Conservation (phyloP, 805 yeast species). For the Metschnikowia sp. region DNA sequence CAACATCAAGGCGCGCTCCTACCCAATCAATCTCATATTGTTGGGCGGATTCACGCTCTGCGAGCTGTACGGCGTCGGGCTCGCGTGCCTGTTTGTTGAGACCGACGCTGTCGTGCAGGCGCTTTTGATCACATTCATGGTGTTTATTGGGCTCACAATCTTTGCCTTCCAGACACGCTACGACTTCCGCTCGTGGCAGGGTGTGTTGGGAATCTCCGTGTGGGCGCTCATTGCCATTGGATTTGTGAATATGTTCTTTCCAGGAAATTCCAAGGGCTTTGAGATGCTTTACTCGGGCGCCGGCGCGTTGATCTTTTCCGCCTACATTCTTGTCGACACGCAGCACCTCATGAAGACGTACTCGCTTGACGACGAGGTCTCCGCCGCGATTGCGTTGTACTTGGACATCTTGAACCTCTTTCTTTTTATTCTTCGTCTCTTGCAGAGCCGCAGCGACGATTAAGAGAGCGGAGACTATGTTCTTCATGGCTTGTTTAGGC, state of each 20-base stretch:
- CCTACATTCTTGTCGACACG: slow-evolving; percentile 76
- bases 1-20: slow-evolving; percentile 57
- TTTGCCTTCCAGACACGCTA: slow-evolving; percentile 78
- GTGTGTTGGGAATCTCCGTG: slow-evolving; percentile 50
- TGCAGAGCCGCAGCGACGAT: slow-evolving; percentile 23
- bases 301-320: slow-evolving; percentile 72
- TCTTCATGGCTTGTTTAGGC: no score
- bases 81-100: slow-evolving; percentile 61
- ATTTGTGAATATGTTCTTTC: slow-evolving; percentile 64
- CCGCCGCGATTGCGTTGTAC: slow-evolving; percentile 73
- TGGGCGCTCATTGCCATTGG: slow-evolving; percentile 73
- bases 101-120: slow-evolving; percentile 68
- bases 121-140: slow-evolving; percentile 58
- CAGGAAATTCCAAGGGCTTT: slow-evolving; percentile 47
- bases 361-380: slow-evolving; percentile 82
- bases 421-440: slow-evolving; percentile 66
- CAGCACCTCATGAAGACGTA: slow-evolving; percentile 71
- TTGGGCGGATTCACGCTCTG: slow-evolving; percentile 66
- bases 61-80: slow-evolving; percentile 72
- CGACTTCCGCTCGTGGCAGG: slow-evolving; percentile 69
- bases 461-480: background rate
- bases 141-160: slow-evolving; percentile 72
- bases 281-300: slow-evolving; percentile 66
- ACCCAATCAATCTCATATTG: slow-evolving; percentile 62
- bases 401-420: slow-evolving; percentile 82